Evolutionary conservation across 345 rosid species (phyloP).

Genomic region (Heritiera fomes): DNA sequence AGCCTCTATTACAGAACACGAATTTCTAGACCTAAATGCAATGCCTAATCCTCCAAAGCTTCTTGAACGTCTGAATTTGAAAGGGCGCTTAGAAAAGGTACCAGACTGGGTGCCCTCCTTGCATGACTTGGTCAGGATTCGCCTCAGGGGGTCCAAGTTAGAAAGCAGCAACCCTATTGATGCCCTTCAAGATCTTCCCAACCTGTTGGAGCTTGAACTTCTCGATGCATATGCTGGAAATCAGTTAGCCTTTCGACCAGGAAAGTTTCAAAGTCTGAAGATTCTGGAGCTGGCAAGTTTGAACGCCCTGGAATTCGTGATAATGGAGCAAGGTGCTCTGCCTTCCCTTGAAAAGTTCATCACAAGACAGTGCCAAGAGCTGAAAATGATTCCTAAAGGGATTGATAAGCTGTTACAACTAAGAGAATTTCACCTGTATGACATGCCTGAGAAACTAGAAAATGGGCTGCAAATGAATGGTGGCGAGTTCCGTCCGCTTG

Average conservation of each 20-base stretch:
- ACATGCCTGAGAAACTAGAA: slow-evolving; percentile 29
- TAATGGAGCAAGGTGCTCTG: slow-evolving; percentile 26
- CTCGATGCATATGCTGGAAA: slow-evolving; percentile 31
- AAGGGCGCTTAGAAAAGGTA: slow-evolving; percentile 8
- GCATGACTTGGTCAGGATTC: slow-evolving; percentile 2
- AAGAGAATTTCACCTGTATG: slow-evolving; percentile 25
- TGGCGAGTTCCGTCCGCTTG: background rate
- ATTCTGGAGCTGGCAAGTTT: background rate
- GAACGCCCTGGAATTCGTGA: slow-evolving; percentile 12
- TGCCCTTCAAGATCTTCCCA: slow-evolving; percentile 19
- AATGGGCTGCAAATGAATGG: background rate
- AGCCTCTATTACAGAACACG: background rate
- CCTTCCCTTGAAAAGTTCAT: slow-evolving; percentile 22
- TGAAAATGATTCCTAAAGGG: slow-evolving; percentile 31
- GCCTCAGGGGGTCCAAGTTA: slow-evolving; percentile 4
- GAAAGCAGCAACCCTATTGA: background rate
- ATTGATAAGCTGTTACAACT: slow-evolving; percentile 25
- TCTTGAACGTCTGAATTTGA: slow-evolving; percentile 7
- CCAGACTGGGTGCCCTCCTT: slow-evolving; percentile 18
- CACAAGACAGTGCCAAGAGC: slow-evolving; percentile 16
- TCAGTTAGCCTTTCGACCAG: slow-evolving; percentile 9
- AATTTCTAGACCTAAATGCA: background rate
- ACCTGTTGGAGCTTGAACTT: slow-evolving; percentile 29
- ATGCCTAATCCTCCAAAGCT: slow-evolving; percentile 2
- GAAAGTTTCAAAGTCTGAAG: slow-evolving; percentile 4